phyloP scores from a whole-genome alignment of 2,329 filamentous ascomycete genomes.

The Sporothrix protearum region DNA sequence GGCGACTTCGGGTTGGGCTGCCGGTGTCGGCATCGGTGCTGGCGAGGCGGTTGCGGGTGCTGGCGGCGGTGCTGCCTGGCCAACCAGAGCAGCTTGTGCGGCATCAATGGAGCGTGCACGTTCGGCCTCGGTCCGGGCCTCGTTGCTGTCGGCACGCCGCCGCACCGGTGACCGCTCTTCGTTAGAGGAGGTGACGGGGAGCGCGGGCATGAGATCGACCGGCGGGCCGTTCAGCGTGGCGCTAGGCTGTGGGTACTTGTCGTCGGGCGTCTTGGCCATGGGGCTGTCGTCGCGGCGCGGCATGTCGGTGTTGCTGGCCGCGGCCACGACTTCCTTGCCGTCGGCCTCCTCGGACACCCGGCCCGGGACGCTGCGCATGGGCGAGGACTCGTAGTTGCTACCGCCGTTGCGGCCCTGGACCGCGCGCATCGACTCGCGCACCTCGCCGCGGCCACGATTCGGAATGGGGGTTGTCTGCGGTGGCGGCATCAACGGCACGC shows the following conservation, averaged over 20 bases:
- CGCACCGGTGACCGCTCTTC: conserved; percentile 30
- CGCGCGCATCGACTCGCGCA: conserved; percentile 76
- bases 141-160: not conserved
- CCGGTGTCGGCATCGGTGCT: not conserved
- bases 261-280: conserved; percentile 59
- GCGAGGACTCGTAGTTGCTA: conserved; percentile 53
- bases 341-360: conserved; percentile 60
- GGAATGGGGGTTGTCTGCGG: conserved; percentile 78
- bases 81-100: conserved; percentile 19
- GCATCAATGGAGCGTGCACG: conserved; percentile 24
- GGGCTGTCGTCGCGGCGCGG: conserved; percentile 41
- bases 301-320: not conserved
- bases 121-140: conserved; percentile 24
- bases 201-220: conserved; percentile 43
- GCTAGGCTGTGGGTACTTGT: conserved; percentile 55
- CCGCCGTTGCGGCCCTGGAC: conserved; percentile 53
- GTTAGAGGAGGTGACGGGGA: conserved; percentile 32
- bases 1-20: conserved; percentile 33
- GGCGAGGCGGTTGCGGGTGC: not conserved
- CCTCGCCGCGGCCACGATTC: conserved; percentile 74
- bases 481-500: conserved; percentile 83
- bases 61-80: not conserved
- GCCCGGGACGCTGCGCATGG: conserved; percentile 50
- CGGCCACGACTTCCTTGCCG: conserved; percentile 7
- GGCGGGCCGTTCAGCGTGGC: conserved; percentile 58